Percentiles rank a stretch among this genome's conserved stretches.
phyloP scores from a whole-genome alignment of 352 stramenopile species.

The Hyaloperonospora brassicae region DNA sequence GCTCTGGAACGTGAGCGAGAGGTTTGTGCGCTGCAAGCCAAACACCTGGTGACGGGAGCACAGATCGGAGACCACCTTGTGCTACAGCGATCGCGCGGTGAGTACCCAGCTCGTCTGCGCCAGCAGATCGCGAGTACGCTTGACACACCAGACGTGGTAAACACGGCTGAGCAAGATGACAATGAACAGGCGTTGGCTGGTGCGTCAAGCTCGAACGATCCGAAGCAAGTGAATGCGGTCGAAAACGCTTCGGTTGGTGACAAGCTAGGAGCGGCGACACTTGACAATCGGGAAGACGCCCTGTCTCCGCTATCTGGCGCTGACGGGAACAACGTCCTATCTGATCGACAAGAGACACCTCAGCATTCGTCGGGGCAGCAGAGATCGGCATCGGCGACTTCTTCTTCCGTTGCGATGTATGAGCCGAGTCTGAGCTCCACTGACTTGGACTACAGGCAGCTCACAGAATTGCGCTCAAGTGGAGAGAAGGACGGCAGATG shows the following conservation, averaged over 20 bases:
- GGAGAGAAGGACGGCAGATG: slow-evolving; percentile 20
- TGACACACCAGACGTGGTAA: slow-evolving; percentile 1
- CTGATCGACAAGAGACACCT: slow-evolving; percentile 1
- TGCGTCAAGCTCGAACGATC: not conserved
- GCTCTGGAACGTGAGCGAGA: slow-evolving; percentile 17
- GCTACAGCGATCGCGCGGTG: not conserved
- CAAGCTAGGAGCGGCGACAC: slow-evolving; percentile 1
- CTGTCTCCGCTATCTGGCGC: not conserved
- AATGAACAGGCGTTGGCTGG: slow-evolving; percentile 1
- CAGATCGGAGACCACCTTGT: slow-evolving; percentile 10
- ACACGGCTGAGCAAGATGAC: not conserved
- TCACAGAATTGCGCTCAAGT: slow-evolving; percentile 24
- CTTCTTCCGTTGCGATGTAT: not conserved
- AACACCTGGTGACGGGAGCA: slow-evolving; percentile 6
- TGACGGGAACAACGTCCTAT: not conserved
- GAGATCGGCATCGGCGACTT: not conserved
- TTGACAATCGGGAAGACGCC: not conserved
- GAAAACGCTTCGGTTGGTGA: not conserved
- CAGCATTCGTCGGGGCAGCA: not conserved
- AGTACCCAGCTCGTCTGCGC: not conserved
- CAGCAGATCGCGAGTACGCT: slow-evolving; percentile 13
- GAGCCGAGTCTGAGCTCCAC: slow-evolving; percentile 1
- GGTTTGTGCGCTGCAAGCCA: slow-evolving; percentile 11
- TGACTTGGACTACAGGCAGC: slow-evolving; percentile 28
- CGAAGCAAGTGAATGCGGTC: not conserved